Percentiles rank a stretch among this genome's conserved stretches.
Evolutionary conservation across 345 rosid species (phyloP).

Genomic region (Lepidium sativum): DNA sequence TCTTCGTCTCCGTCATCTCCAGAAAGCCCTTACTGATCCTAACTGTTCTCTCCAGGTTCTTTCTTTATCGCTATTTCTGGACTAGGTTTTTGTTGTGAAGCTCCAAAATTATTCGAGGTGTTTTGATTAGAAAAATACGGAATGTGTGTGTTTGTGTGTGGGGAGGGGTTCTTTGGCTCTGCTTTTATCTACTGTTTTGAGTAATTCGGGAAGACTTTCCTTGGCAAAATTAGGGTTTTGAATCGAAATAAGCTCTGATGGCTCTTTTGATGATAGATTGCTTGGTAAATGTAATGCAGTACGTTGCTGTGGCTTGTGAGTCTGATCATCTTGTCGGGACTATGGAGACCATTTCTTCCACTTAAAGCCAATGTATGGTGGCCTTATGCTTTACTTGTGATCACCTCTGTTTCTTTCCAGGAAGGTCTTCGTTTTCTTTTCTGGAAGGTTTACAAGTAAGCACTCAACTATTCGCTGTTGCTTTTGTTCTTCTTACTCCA

Average conservation of each 20-base stretch:
- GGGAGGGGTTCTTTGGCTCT: neutral
- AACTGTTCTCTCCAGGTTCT: constrained; percentile 87
- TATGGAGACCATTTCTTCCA: constrained; percentile 94
- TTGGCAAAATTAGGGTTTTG: constrained; percentile 6
- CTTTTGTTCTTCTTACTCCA: neutral
- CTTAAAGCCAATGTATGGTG: constrained; percentile 61
- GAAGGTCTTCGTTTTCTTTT: constrained; percentile 86
- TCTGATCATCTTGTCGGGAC: constrained; percentile 64
- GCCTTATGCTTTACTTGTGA: constrained; percentile 70
- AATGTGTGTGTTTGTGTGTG: neutral
- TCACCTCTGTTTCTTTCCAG: constrained; percentile 74
- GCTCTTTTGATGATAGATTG: constrained; percentile 11
- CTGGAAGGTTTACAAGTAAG: constrained; percentile 84
- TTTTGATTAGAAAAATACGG: neutral
- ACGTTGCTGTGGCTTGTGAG: constrained; percentile 90
- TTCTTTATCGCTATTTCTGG: no score
- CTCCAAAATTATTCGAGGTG: neutral
- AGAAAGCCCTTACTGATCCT: constrained; percentile 88
- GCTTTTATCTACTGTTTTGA: neutral
- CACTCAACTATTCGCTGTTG: neutral
- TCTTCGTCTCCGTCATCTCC: constrained; percentile 87
- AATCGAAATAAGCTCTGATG: neutral
- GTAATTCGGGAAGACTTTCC: neutral
- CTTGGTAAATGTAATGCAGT: constrained; percentile 36
- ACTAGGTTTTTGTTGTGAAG: neutral